These are phyloP conservation scores for Chalciporus sp. DNA, from an alignment of 1,284 basidiomycete species.

Conservation along the genomic window DNA sequence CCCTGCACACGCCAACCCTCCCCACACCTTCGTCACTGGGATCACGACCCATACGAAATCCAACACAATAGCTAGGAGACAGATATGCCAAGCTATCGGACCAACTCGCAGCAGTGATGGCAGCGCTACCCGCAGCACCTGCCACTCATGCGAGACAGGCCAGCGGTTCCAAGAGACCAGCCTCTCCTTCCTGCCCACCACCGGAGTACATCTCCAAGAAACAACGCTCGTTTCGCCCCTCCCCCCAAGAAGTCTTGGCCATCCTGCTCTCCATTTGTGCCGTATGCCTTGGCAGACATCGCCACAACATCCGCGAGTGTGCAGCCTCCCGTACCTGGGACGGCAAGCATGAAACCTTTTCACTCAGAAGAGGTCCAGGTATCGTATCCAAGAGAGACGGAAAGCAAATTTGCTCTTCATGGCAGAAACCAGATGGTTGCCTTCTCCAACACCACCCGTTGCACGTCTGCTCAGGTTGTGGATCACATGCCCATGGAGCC, in stretches of 20 bases:
- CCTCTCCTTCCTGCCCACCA: no score
- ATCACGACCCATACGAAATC: no score
- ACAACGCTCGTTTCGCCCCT: background rate
- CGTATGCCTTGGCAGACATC: no score
- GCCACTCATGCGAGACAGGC: background rate
- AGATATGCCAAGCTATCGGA: background rate
- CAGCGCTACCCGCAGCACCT: no score
- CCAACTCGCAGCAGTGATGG: no score
- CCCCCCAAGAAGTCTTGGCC: background rate
- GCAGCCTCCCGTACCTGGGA: no score
- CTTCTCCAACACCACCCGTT: background rate
- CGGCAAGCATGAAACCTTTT: no score
- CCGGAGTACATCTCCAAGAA: background rate
- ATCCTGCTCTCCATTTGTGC: background rate
- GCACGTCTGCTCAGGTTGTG: slow-evolving; percentile 32
- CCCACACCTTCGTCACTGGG: no score
- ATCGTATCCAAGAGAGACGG: background rate
- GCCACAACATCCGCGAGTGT: no score
- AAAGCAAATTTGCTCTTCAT: slow-evolving; percentile 6
- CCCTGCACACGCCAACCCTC: no score
- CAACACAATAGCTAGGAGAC: no score
- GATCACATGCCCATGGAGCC: slow-evolving; percentile 24
- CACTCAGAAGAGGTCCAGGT: background rate
- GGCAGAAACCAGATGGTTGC: slow-evolving; percentile 7
- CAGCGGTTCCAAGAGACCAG: no score